Evolutionary conservation across 129 eudicot species (phyloP).

Genomic region (carrot (Daucus carota)): DH1_v3.0 NC_030383.2:30766001-30766500

Average conservation of each 20-base stretch:
- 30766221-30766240: neutral
- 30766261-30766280: neutral
- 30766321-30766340: neutral
- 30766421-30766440: neutral
- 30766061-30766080: neutral
- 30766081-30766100: neutral
- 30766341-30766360: neutral
- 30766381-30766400: neutral
- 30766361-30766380: neutral
- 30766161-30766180: neutral
- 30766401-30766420: neutral
- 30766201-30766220: no score
- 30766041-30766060: neutral
- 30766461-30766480: neutral
- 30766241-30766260: neutral
- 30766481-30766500: conserved; percentile 11
- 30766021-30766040: neutral
- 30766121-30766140: neutral
- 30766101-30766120: neutral
- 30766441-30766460: neutral
- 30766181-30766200: neutral
- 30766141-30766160: neutral
- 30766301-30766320: neutral
- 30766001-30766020: neutral
- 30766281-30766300: neutral